These are phyloP conservation scores for Yamadazyma buinensis DNA, from an alignment of 1,139 yeast species.

Conservation along the genomic window DNA sequence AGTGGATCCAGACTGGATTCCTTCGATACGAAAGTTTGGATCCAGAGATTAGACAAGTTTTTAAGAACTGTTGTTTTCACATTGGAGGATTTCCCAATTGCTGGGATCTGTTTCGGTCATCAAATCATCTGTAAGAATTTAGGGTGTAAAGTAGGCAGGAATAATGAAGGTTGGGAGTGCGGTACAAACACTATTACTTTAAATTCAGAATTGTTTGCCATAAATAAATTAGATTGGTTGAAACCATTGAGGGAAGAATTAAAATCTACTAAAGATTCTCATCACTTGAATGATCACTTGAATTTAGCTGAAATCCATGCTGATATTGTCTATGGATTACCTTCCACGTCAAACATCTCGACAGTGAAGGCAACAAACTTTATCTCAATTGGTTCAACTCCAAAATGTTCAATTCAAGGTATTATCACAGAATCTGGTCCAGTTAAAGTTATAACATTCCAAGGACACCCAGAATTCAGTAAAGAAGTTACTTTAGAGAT, in stretches of 20 bases:
- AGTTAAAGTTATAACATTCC: slow-evolving; percentile 57
- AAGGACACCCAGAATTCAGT: slow-evolving; percentile 87
- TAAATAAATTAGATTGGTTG: slow-evolving; percentile 20
- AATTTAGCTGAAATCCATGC: slow-evolving; percentile 64
- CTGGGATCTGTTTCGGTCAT: slow-evolving; percentile 85
- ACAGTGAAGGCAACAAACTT: slow-evolving; percentile 20
- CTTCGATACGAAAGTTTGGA: slow-evolving; percentile 53
- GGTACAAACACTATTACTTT: slow-evolving; percentile 55
- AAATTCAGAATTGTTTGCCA: slow-evolving; percentile 36
- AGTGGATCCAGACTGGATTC: slow-evolving; percentile 68
- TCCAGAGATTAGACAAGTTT: slow-evolving; percentile 43
- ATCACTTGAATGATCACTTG: slow-evolving; percentile 19
- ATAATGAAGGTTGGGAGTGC: slow-evolving; percentile 68
- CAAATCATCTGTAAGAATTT: slow-evolving; percentile 68
- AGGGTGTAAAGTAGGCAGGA: slow-evolving; percentile 58
- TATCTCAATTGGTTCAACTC: slow-evolving; percentile 49
- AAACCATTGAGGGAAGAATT: slow-evolving; percentile 18
- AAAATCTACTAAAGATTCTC: not conserved
- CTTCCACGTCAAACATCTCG: slow-evolving; percentile 16
- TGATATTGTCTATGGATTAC: slow-evolving; percentile 55
- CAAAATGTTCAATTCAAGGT: slow-evolving; percentile 61
- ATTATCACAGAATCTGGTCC: slow-evolving; percentile 41
- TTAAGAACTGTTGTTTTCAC: slow-evolving; percentile 24
- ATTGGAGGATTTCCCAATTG: slow-evolving; percentile 36
- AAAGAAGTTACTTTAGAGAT: slow-evolving; percentile 29